A percentile compares a stretch with the other conserved stretches of the same genome.
These are phyloP conservation scores for Candida tropicalis DNA, from an alignment of 1,139 yeast species.

Conservation along the genomic window DNA sequence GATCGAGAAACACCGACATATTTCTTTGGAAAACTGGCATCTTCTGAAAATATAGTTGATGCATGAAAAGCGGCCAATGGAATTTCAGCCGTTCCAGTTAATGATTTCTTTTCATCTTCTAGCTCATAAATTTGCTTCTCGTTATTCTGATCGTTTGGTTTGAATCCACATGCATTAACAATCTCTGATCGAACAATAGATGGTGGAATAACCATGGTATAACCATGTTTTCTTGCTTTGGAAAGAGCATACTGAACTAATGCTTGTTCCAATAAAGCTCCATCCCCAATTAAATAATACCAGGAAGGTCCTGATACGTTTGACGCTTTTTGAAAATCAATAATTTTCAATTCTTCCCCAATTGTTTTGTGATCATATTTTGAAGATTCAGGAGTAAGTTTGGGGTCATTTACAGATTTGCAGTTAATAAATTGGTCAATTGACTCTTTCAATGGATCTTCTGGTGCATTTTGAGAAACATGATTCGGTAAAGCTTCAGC, in stretches of 20 bases:
- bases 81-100: constrained; percentile 96
- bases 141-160: constrained; percentile 86
- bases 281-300: constrained; percentile 84
- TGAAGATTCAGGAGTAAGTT: constrained; percentile 13
- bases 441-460: constrained; percentile 39
- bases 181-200: constrained; percentile 79
- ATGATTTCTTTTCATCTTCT: constrained; percentile 54
- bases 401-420: constrained; percentile 23
- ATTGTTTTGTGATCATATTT: constrained; percentile 66
- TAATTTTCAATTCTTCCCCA: constrained; percentile 59
- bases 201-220: constrained; percentile 77
- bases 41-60: constrained; percentile 25
- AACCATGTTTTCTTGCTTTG: constrained; percentile 68
- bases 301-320: constrained; percentile 83
- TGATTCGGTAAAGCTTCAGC: constrained; percentile 71
- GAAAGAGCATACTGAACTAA: constrained; percentile 75
- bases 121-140: constrained; percentile 84
- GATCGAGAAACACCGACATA: constrained; percentile 85
- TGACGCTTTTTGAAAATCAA: constrained; percentile 76
- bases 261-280: constrained; percentile 89
- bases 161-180: constrained; percentile 90
- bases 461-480: constrained; percentile 54
- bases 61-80: constrained; percentile 78
- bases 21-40: constrained; percentile 49
- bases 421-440: constrained; percentile 56